phyloP scores from a whole-genome alignment of 495 filamentous ascomycete species.

The Penicillium dipodomyicola region DNA sequence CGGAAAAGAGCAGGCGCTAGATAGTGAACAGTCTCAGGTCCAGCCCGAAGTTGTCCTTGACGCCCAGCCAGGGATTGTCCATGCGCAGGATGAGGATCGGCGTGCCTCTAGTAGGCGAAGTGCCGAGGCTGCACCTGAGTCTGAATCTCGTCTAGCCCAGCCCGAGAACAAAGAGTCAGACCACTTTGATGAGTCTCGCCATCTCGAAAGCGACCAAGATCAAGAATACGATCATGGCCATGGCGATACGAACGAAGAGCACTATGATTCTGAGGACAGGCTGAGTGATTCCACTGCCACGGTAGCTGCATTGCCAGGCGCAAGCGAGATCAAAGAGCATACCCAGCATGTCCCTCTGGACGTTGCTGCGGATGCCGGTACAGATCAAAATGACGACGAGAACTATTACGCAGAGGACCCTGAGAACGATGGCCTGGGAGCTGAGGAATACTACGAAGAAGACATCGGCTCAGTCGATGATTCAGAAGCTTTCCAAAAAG shows the following conservation, averaged over 20 bases:
- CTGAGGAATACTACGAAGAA: conserved; percentile 14
- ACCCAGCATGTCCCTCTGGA: conserved; percentile 17
- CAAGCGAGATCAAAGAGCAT: conserved; percentile 18
- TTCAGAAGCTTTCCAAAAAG: conserved; percentile 17
- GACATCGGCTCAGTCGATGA: conserved; percentile 11
- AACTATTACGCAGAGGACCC: conserved; percentile 7
- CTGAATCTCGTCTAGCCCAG: background rate
- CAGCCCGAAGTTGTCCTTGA: conserved; percentile 11
- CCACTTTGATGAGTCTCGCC: background rate
- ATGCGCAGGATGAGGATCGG: conserved; percentile 3
- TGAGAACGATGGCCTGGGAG: conserved; percentile 14
- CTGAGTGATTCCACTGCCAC: conserved; percentile 36
- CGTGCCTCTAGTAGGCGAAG: background rate
- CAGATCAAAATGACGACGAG: conserved; percentile 15
- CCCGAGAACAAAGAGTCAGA: conserved; percentile 1
- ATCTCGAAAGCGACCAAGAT: conserved; percentile 9
- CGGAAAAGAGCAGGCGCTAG: conserved; percentile 6
- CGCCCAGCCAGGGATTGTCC: conserved; percentile 6
- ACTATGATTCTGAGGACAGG: conserved; percentile 31
- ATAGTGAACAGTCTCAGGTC: background rate
- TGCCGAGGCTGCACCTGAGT: conserved; percentile 1
- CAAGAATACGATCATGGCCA: conserved; percentile 7
- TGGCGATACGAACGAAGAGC: conserved; percentile 17
- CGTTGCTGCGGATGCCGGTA: background rate
- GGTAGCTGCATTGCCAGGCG: conserved; percentile 20